Evolutionary conservation across 2,329 filamentous ascomycete species (phyloP), one percentile per base, ranked within the genome.

Genomic region (Talaromyces sp.): DNA sequence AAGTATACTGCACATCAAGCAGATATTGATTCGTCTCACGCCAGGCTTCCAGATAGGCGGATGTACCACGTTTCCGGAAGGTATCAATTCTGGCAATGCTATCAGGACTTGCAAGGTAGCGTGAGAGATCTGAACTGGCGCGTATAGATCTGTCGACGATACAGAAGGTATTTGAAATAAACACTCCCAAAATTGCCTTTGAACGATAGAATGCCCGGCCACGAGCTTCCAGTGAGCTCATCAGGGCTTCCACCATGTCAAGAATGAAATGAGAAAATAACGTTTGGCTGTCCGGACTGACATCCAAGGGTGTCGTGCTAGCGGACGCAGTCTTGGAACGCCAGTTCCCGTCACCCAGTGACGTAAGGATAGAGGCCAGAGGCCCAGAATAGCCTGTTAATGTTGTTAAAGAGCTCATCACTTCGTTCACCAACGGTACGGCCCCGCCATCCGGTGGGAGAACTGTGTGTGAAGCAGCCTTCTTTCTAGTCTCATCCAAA

Each of bases 341-440:
- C 94, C 94, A 99, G 36, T 93, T 93, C 1, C 92, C 91, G 66
- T 97, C 92, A 17, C 94, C 94, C 9, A 99, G 77, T 0, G 92
- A 96, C 28, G 94, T 86, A 80, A 99, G 86, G 64, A 99, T 90
- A 60, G 89, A 93, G 2, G 89, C 89, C 19, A 99, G 82, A 1
- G 94, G 91, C 6, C 86, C 83, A 21, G 96, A 80, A 72, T 96
- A 97, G 56, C 88, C 85, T 1, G 92, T 89, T 84, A 99, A 89
- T 13, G 87, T 87, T 65, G 94, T 88, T 15, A 99, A 78, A 28
- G 92, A 86, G 62, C 86, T 87, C 86, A 97, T 93, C 3, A 89
- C 90, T 68, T 96, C 90, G 0, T 85, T 81, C 0, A 94, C 90
- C 19, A 96, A 77, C 1, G 91, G 85, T 2, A 94, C 80, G 0